Base-by-base conservation (phyloP, 805 yeast genomes). In the Ogataea haglerorum region DNA sequence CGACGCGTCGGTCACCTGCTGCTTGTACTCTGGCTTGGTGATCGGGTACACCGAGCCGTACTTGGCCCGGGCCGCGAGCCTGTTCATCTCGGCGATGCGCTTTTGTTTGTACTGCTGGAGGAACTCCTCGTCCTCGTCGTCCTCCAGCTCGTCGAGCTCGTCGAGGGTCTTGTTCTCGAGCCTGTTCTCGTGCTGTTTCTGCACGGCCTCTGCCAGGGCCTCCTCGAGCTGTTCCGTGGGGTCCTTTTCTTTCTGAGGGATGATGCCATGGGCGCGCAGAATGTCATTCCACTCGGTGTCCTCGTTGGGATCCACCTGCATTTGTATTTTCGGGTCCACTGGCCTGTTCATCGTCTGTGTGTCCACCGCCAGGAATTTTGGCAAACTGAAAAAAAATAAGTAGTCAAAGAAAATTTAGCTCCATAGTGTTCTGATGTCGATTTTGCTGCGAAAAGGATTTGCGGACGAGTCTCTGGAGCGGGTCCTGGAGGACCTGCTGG, bases 281-380 rank as follows among this genome's bases (percentile, higher is more conserved):
- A 93, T 89, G 63, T 93, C 99, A 60, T 93, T 93, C 99, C 99
- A 93, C 63, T 93, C 99, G 0, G 99, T 93, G 61, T 93, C 99
- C 64, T 93, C 99, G 47, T 76, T 78, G 25, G 96, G 97, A 64
- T 93, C 90, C 40, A 90, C 96, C 63, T 89, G 87, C 35, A 89
- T 89, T 50, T 81, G 87, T 40, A 84, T 71, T 67, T 82, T 75
- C 24, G 80, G 77, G 45, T 78, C 80, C 35, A 55, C 45, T 16
- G 43, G 43, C 30, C 48, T 30, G 37, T 44, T 40, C 48, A 44
- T 44, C 28, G 30, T 36, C 17, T 21, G 23, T 16, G 22, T 25
- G 27, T 34, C 43, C 35, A 34, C 38, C 15, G 38, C 43, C 38
- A 40, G 31, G 17, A 18, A 28, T 23, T 29, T 34, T 23, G 25